Conservation (phyloP, 768 basidiomycete species). For the Terana coerulea region DNA sequence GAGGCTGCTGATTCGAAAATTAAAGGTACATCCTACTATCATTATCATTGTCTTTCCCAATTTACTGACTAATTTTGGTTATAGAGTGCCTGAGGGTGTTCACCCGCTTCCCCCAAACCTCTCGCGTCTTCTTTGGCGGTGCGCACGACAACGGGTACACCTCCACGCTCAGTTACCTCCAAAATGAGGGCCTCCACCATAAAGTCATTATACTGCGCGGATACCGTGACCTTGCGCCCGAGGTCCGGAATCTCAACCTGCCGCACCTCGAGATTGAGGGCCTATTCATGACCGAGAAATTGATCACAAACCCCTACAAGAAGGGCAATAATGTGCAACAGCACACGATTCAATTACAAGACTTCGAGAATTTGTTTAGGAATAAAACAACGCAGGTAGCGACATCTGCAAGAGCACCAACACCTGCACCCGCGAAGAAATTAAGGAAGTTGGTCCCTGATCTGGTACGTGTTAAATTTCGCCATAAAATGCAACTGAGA, state of each 20-base stretch:
- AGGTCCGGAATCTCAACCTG: constrained; percentile 29
- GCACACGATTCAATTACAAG: constrained; percentile 15
- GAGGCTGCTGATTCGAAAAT: constrained; percentile 42
- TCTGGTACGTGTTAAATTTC: background rate
- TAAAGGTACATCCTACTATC: constrained; percentile 27
- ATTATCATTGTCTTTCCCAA: background rate
- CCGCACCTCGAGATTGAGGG: constrained; percentile 32
- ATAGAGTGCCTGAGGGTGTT: constrained; percentile 53
- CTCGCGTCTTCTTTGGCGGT: constrained; percentile 37
- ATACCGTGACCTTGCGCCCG: constrained; percentile 33
- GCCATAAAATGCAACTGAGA: background rate
- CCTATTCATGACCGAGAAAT: constrained; percentile 33
- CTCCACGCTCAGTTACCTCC: constrained; percentile 32
- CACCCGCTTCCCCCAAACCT: constrained; percentile 42
- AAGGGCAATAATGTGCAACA: background rate
- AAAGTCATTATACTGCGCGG: constrained; percentile 38
- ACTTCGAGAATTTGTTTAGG: constrained; percentile 26
- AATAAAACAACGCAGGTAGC: background rate
- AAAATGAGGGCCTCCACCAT: constrained; percentile 35
- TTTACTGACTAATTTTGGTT: background rate
- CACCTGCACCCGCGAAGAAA: constrained; percentile 5
- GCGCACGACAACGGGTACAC: constrained; percentile 42
- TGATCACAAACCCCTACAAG: constrained; percentile 15
- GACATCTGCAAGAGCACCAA: too few relatives aligned
- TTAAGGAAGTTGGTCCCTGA: constrained; percentile 12